A percentile compares a stretch with the other conserved stretches of the same genome.
These are phyloP conservation scores for Thelonectria rubi DNA, from an alignment of 2,329 filamentous ascomycete species.

Conservation along the genomic window DNA sequence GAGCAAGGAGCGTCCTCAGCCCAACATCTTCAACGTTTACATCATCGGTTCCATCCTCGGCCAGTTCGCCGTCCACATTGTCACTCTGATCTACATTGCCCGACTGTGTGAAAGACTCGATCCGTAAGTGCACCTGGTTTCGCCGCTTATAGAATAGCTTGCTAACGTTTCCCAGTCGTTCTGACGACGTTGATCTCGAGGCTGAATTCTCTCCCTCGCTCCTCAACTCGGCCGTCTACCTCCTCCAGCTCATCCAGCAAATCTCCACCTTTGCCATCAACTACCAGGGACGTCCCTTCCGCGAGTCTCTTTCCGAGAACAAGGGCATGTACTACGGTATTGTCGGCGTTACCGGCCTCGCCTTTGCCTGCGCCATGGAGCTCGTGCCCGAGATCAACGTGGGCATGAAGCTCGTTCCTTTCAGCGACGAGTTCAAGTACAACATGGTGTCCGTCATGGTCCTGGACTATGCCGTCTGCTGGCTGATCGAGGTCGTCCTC, in stretches of 20 bases:
- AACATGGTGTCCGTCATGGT: conserved; percentile 88
- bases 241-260: conserved; percentile 97
- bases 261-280: conserved; percentile 99
- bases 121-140: conserved; percentile 69
- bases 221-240: conserved; percentile 95
- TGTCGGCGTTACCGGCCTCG: conserved; percentile 85
- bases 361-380: conserved; percentile 94
- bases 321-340: conserved; percentile 98
- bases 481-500: conserved; percentile 83
- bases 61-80: conserved; percentile 96
- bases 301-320: conserved; percentile 94
- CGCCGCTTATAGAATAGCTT: not conserved
- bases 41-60: conserved; percentile 98
- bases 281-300: conserved; percentile 98
- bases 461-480: conserved; percentile 87
- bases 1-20: conserved; percentile 96
- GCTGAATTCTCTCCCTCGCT: conserved; percentile 93
- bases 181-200: conserved; percentile 81
- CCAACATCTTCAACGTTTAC: conserved; percentile 99
- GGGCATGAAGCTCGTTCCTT: conserved; percentile 90
- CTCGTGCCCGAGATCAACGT: conserved; percentile 95
- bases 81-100: conserved; percentile 92
- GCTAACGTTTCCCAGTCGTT: conserved; percentile 53
- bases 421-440: conserved; percentile 86
- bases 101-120: conserved; percentile 86